Conservation (phyloP, 306 rosid genomes). For the Urtica urens region DNA sequence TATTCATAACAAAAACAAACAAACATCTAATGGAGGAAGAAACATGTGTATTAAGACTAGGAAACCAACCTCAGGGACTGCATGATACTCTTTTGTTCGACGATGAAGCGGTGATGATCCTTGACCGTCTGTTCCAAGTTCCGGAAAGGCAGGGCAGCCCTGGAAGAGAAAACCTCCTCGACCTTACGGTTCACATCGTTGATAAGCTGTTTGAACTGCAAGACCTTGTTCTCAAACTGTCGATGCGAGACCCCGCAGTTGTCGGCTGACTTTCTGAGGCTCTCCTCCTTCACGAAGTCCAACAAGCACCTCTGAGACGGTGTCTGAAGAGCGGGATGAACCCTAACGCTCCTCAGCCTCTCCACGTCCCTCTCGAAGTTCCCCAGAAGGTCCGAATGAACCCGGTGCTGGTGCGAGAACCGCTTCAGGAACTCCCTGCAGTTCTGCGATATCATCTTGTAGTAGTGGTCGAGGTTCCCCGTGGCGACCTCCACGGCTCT, state of each 20-base stretch:
- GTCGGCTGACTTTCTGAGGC: constrained; percentile 65
- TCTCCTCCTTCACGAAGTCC: constrained; percentile 92
- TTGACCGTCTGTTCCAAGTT: constrained; percentile 44
- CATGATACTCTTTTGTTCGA: constrained; percentile 84
- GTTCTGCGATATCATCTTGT: constrained; percentile 57
- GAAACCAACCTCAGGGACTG: constrained; percentile 83
- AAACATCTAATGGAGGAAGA: not conserved
- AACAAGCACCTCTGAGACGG: constrained; percentile 48
- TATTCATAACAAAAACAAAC: no score
- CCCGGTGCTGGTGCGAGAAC: constrained; percentile 50
- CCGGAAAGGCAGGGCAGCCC: constrained; percentile 31
- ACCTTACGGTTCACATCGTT: constrained; percentile 55
- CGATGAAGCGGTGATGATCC: constrained; percentile 50
- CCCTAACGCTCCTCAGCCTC: constrained; percentile 56
- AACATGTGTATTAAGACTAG: not conserved
- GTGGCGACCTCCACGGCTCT: constrained; percentile 85
- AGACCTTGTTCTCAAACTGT: constrained; percentile 88
- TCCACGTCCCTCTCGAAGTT: constrained; percentile 68
- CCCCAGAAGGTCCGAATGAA: constrained; percentile 73
- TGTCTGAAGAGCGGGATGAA: constrained; percentile 70
- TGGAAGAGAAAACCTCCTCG: constrained; percentile 57
- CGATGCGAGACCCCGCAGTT: constrained; percentile 63
- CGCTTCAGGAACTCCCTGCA: constrained; percentile 84
- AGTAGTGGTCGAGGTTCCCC: constrained; percentile 79
- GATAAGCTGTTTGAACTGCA: constrained; percentile 62